Conservation (phyloP, 1,284 basidiomycete species). For the Puccinia triticina region DNA sequence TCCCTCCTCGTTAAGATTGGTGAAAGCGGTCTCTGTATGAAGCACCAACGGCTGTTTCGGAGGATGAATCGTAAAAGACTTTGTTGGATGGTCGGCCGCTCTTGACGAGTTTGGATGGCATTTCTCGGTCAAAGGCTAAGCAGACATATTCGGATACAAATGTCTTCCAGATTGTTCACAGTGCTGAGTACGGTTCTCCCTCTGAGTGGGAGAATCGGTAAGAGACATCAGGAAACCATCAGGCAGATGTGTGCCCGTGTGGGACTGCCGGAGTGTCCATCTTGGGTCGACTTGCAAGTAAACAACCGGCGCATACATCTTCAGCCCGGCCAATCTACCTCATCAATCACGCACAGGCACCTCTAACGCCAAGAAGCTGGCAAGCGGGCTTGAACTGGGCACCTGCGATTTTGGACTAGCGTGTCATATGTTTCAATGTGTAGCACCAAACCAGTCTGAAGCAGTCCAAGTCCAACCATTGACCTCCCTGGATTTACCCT, state of each 20-base stretch:
- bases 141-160: slow-evolving; percentile 40
- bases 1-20: slow-evolving; percentile 85
- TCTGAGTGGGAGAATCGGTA: background rate
- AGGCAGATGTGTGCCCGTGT: background rate
- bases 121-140: slow-evolving; percentile 43
- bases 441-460: background rate
- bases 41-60: slow-evolving; percentile 79
- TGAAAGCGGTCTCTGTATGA: slow-evolving; percentile 78
- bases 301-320: too few relatives aligned
- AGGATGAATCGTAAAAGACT: slow-evolving; percentile 79
- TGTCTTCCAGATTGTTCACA: slow-evolving; percentile 22
- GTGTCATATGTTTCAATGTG: background rate
- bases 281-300: too few relatives aligned
- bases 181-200: background rate
- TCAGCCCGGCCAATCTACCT: too few relatives aligned
- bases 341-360: too few relatives aligned
- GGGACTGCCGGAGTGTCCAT: too few relatives aligned
- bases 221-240: slow-evolving; percentile 31
- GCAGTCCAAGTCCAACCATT: background rate
- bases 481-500: slow-evolving; percentile 7
- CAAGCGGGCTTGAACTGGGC: background rate
- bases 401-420: background rate
- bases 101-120: slow-evolving; percentile 43
- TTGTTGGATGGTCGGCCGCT: slow-evolving; percentile 75
- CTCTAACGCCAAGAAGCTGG: too few relatives aligned